Base-by-base conservation (phyloP, 306 rosid genomes). In the Quercus agrifolia region DNA sequence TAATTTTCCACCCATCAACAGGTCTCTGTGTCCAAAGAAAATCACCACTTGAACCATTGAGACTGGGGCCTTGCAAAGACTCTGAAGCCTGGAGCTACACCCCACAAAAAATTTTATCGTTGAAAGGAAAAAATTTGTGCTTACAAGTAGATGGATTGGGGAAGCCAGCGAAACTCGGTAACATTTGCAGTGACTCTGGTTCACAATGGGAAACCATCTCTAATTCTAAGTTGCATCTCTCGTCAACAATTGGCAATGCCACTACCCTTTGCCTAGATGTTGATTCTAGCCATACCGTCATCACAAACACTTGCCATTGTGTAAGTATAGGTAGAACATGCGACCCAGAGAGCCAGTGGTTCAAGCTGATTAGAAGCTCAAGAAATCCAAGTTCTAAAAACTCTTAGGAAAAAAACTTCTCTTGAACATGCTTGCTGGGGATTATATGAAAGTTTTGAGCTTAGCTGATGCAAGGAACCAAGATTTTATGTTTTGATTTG, bases 341-440 rank as follows among this genome's bases (percentile, higher is more conserved):
- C 20, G 91, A 92, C 83, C 97, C 98, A 1, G 87, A 31, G 33
- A 91, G 90, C 85, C 99, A 95, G 57, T 95, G 99, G 99, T 92
- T 92, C 85, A 90, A 88, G 73, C 89, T 92, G 19, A 90, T 92
- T 27, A 90, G 87, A 55, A 89, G 90, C 49, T 84, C 93, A 2
- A 82, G 78, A 64, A 79, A 83, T 51, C 70, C 89, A 21, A 57
- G 25, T 41, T 10, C 74, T 3, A 20, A 44, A 14, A 57, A 75
- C 12, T 77, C 91, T 0, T 49, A 12, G 54, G 15, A 49, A 13
- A 49, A 49, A 12, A 49, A 49, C 7, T 10, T 49, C 14, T 49
- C 54, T 68, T 12, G 46, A 9, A 57, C 62, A 3, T 13, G 68
- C 35, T 66, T 83, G 3, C 55, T 71, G 61, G 21, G 12, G 18